phyloP scores from a whole-genome alignment of 176 grass and related monocot genomes.

The Chrysopogon serrulatus region DNA sequence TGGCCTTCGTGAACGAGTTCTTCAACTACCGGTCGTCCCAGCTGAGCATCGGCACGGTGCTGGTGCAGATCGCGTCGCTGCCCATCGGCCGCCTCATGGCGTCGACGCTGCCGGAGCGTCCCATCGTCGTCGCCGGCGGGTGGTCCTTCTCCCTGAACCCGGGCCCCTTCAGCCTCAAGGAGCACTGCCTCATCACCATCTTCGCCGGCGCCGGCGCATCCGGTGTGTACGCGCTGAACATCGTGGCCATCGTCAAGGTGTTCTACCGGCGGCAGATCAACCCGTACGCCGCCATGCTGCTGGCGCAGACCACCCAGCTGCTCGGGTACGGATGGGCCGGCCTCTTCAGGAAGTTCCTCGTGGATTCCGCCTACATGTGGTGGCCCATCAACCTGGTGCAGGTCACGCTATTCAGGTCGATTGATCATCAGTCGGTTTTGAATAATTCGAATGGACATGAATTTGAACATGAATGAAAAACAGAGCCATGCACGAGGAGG shows the following conservation, averaged over 20 bases:
- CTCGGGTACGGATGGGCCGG: constrained; percentile 86
- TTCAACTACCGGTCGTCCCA: constrained; percentile 69
- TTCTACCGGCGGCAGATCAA: constrained; percentile 66
- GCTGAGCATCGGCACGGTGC: constrained; percentile 53
- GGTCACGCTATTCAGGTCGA: constrained; percentile 69
- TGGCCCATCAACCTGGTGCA: constrained; percentile 71
- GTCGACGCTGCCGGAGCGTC: constrained; percentile 23
- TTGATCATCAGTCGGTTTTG: too few species aligned
- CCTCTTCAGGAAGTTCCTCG: constrained; percentile 60
- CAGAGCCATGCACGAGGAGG: constrained; percentile 71
- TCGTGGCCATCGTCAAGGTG: constrained; percentile 76
- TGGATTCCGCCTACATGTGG: constrained; percentile 89
- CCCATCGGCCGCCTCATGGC: constrained; percentile 69
- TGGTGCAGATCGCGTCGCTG: constrained; percentile 56
- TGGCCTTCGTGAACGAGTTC: constrained; percentile 87
- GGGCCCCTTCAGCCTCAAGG: constrained; percentile 66
- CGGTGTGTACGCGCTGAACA: constrained; percentile 66
- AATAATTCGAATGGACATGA: too few species aligned
- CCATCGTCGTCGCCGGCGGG: constrained; percentile 13
- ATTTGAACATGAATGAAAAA: too few species aligned
- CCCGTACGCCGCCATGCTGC: constrained; percentile 56
- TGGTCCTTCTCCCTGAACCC: constrained; percentile 67
- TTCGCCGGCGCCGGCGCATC: constrained; percentile 47
- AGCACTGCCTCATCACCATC: constrained; percentile 72
- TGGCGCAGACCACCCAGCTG: constrained; percentile 44